Evolutionary conservation across 2,329 filamentous ascomycete genomes (phyloP), one percentile per base, ranked within the genome.

Genomic region (Aspergillus nomiae): DNA sequence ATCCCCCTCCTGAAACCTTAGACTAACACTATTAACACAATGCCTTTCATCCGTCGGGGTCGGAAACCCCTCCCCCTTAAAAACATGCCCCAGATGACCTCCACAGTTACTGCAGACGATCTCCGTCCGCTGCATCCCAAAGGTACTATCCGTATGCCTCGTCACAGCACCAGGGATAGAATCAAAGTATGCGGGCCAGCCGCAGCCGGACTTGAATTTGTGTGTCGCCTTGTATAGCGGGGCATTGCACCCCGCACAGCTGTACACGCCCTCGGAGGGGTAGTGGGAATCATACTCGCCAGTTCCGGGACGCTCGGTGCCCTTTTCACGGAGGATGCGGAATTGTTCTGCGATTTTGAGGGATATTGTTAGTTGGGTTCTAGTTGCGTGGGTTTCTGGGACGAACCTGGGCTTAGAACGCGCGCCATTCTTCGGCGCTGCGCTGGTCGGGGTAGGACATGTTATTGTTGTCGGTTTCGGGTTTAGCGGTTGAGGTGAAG

Each of bases 151-250:
- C 67, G 88, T 87, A 73, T 94, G 90, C 65, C 94, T 85, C 41
- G 87, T 92, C 14, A 99, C 92, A 0, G 94, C 94, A 2, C 93
- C 94, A 0, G 95, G 94, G 58, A 99, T 87, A 68, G 90, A 94
- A 79, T 99, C 95, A 76, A 94, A 99, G 81, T 98, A 99, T 14
- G 95, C 95, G 0, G 95, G 95, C 95, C 95, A 99, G 65, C 95
- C 95, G 79, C 95, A 99, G 48, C 93, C 92, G 21, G 92, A 96
- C 78, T 92, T 92, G 86, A 99, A 99, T 79, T 99, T 99, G 81
- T 97, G 94, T 66, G 86, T 86, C 32, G 95, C 94, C 78, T 89
- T 94, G 86, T 99, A 99, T 21, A 99, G 87, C 6, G 95, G 94
- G 9, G 93, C 86, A 32, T 89, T 79, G 84, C 95, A 99, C 58